Conservation (phyloP, 139 green algal species). For the Diplosphaera chodatii region DNA sequence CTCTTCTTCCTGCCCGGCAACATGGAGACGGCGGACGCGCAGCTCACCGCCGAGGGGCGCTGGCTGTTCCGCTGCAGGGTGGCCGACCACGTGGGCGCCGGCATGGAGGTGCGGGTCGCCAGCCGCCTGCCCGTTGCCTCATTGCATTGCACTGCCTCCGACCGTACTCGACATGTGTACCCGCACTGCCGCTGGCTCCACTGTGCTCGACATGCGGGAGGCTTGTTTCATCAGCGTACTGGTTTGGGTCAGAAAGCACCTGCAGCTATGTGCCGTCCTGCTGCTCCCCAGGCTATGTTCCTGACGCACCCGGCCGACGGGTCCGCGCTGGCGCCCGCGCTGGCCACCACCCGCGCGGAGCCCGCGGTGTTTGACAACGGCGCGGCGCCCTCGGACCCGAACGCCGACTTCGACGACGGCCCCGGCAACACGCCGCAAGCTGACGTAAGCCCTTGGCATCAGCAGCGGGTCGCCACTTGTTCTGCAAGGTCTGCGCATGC, state of each 20-base stretch:
- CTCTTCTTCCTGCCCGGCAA: conserved; percentile 28
- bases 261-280: neutral
- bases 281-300: neutral
- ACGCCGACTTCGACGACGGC: neutral
- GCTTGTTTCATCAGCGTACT: too few species aligned
- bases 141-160: too few species aligned
- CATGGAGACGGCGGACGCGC: conserved; percentile 31
- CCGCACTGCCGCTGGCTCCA: too few species aligned
- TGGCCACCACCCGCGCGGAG: neutral
- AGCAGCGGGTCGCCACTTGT: too few species aligned
- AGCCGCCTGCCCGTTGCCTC: too few species aligned
- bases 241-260: too few species aligned
- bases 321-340: neutral
- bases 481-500: too few species aligned
- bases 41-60: conserved; percentile 5
- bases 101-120: conserved; percentile 15
- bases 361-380: neutral
- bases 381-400: neutral
- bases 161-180: too few species aligned
- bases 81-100: conserved; percentile 23
- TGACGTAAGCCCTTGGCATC: neutral
- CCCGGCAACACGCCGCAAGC: neutral
- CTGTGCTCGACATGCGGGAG: too few species aligned
- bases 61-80: conserved; percentile 32
- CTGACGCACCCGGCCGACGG: neutral